A percentile compares a stretch with the other conserved stretches of the same genome.
Conservation (phyloP, 371 early-diverging fungal genomes). For the Catenaria anguillulae region DNA sequence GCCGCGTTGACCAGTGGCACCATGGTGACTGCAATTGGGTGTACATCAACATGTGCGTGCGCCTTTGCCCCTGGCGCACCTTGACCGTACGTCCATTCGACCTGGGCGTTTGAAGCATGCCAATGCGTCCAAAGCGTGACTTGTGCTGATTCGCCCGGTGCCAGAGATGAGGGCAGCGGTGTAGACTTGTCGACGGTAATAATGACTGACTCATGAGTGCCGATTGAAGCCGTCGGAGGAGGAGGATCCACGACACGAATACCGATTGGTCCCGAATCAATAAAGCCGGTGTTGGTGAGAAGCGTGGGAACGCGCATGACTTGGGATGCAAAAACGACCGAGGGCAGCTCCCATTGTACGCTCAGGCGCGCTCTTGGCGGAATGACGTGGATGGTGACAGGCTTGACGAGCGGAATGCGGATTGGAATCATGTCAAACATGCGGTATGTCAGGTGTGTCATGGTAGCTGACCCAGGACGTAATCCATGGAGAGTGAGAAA, state of each 20-base stretch:
- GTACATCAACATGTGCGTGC: neutral
- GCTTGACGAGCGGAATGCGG: neutral
- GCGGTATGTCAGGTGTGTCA: neutral
- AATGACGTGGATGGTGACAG: neutral
- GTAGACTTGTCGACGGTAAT: neutral
- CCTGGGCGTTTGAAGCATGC: neutral
- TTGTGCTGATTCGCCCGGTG: neutral
- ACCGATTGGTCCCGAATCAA: neutral
- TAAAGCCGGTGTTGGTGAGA: neutral
- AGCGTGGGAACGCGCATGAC: neutral
- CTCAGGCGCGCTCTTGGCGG: neutral
- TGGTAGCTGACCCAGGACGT: neutral
- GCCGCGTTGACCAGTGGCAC: neutral
- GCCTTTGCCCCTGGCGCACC: neutral
- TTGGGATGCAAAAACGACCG: constrained; percentile 1
- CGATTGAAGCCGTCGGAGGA: neutral
- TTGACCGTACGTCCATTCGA: neutral
- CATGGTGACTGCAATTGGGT: neutral
- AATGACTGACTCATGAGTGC: neutral
- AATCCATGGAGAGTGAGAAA: neutral
- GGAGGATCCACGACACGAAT: neutral
- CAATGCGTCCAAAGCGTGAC: neutral
- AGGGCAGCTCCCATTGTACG: neutral
- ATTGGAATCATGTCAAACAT: neutral
- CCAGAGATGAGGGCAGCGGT: neutral